Conservation (phyloP, 2,329 filamentous ascomycete genomes). For the Didymella glomerata region DNA sequence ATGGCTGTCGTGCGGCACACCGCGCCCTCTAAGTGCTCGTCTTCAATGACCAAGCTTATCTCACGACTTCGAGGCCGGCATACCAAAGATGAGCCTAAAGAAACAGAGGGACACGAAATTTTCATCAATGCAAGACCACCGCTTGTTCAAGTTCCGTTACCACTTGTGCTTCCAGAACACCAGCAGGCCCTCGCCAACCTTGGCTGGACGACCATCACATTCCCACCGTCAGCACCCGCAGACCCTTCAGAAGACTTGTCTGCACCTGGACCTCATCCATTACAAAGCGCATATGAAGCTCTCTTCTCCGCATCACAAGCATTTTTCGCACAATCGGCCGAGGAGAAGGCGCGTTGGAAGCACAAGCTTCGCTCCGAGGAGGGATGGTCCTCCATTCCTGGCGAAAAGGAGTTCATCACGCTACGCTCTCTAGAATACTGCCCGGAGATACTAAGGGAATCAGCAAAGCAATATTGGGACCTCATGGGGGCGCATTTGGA, state of each 20-base stretch:
- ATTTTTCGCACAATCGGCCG: slow-evolving; percentile 43
- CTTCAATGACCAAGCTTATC: slow-evolving; percentile 43
- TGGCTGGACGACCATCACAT: slow-evolving; percentile 51
- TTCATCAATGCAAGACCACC: slow-evolving; percentile 30
- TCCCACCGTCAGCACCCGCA: slow-evolving; percentile 27
- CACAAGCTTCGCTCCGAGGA: slow-evolving; percentile 48
- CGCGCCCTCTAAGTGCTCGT: slow-evolving; percentile 26
- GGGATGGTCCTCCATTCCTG: slow-evolving; percentile 47
- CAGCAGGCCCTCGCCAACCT: slow-evolving; percentile 41
- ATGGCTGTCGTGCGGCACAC: slow-evolving; percentile 1
- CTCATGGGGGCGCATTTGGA: slow-evolving; percentile 41
- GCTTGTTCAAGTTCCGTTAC: slow-evolving; percentile 36
- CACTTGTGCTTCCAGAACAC: slow-evolving; percentile 46
- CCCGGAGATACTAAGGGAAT: slow-evolving; percentile 41
- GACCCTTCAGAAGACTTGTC: not conserved
- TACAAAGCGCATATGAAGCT: slow-evolving; percentile 40
- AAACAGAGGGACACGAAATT: not conserved
- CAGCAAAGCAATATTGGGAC: slow-evolving; percentile 47
- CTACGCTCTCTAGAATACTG: slow-evolving; percentile 44
- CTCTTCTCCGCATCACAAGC: slow-evolving; percentile 43
- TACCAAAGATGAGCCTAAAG: not conserved
- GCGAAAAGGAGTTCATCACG: slow-evolving; percentile 53
- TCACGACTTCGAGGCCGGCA: slow-evolving; percentile 32
- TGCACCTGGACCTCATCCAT: slow-evolving; percentile 33
- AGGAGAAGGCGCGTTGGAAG: slow-evolving; percentile 42